A percentile compares a stretch with the other conserved stretches of the same genome.
These are phyloP conservation scores for Candida vaughaniae DNA, from an alignment of 805 yeast genomes.

Conservation along the genomic window DNA sequence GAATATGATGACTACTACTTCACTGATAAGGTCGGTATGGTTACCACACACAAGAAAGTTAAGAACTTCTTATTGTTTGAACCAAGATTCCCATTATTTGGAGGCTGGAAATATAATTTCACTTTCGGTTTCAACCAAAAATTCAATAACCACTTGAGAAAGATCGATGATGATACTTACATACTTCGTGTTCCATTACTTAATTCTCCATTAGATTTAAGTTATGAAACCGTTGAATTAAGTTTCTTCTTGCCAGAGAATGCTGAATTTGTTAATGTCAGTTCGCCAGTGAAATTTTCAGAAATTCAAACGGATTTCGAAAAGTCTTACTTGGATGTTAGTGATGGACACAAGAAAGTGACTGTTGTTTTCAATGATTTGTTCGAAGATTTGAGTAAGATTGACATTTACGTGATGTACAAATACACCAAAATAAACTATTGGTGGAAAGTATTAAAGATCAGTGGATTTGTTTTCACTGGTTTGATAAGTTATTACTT, in stretches of 20 bases:
- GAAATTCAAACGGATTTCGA: slow-evolving; percentile 29
- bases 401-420: slow-evolving; percentile 62
- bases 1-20: slow-evolving; percentile 61
- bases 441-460: slow-evolving; percentile 63
- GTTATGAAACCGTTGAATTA: slow-evolving; percentile 61
- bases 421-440: slow-evolving; percentile 52
- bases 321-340: slow-evolving; percentile 68
- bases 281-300: slow-evolving; percentile 51
- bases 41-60: slow-evolving; percentile 64
- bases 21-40: slow-evolving; percentile 91
- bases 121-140: slow-evolving; percentile 89
- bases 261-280: slow-evolving; percentile 56
- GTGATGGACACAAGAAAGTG: slow-evolving; percentile 75
- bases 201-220: slow-evolving; percentile 67
- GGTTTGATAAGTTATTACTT: slow-evolving; percentile 58
- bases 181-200: slow-evolving; percentile 68
- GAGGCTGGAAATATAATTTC: slow-evolving; percentile 94
- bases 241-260: slow-evolving; percentile 85
- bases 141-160: slow-evolving; percentile 52
- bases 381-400: slow-evolving; percentile 62
- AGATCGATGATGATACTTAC: slow-evolving; percentile 44
- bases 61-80: slow-evolving; percentile 53
- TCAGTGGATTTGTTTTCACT: slow-evolving; percentile 60
- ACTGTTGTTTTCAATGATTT: slow-evolving; percentile 59
- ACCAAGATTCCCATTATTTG: slow-evolving; percentile 94